phyloP scores from a whole-genome alignment of 2,329 filamentous ascomycete genomes.

The Dothistroma pini region DNA sequence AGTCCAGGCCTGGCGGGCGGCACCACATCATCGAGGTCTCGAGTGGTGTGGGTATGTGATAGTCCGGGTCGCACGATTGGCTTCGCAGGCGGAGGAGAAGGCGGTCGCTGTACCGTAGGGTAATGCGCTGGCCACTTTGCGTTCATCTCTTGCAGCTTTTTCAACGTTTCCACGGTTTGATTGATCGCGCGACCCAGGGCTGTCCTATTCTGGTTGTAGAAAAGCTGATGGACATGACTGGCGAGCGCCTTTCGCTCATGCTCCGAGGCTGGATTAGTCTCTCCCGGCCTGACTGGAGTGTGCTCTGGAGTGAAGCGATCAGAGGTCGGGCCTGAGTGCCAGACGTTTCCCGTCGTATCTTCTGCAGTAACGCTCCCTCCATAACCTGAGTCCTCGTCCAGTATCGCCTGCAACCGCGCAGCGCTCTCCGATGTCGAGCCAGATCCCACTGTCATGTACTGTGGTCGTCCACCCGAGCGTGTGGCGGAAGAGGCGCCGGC shows the following conservation, averaged over 20 bases:
- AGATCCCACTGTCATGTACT: conserved; percentile 84
- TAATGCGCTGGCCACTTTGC: conserved; percentile 91
- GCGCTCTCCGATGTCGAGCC: conserved; percentile 80
- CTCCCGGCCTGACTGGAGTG: conserved; percentile 50
- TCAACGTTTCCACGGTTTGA: conserved; percentile 77
- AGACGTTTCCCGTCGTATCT: conserved; percentile 53
- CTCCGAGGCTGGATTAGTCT: conserved; percentile 51
- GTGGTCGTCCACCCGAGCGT: conserved; percentile 44
- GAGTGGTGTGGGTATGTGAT: conserved; percentile 60
- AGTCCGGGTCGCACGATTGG: conserved; percentile 59
- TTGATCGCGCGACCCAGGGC: conserved; percentile 85
- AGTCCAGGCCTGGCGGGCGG: conserved; percentile 47
- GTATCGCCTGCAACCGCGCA: conserved; percentile 70
- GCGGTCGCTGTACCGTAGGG: conserved; percentile 70
- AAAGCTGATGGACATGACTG: conserved; percentile 84
- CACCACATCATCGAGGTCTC: conserved; percentile 46
- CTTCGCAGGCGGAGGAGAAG: conserved; percentile 41
- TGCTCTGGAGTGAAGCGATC: conserved; percentile 57
- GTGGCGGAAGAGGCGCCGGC: conserved; percentile 23
- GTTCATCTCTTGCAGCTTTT: conserved; percentile 84
- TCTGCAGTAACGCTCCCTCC: conserved; percentile 69
- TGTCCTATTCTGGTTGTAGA: conserved; percentile 89
- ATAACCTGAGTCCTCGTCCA: conserved; percentile 89
- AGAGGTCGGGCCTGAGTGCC: conserved; percentile 55
- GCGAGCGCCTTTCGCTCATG: conserved; percentile 66